phyloP scores from a whole-genome alignment of 305 asterid genomes.

The Solanum hybrid region DNA sequence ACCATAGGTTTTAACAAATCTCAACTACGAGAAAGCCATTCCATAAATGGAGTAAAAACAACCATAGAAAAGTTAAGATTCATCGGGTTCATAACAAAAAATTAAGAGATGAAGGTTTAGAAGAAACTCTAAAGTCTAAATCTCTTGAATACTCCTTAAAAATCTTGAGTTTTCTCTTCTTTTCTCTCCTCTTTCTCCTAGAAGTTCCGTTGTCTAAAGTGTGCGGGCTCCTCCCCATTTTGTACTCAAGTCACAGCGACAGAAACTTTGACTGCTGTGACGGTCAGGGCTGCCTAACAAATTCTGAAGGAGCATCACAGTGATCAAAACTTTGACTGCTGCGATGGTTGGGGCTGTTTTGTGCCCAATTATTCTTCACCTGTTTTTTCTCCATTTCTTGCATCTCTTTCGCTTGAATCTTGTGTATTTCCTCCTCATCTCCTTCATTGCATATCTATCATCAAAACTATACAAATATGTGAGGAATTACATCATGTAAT shows the following conservation, averaged over 20 bases:
- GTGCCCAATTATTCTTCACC: background rate
- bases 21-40: background rate
- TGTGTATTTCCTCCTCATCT: background rate
- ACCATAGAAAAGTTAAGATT: background rate
- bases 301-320: background rate
- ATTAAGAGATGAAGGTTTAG: background rate
- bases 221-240: background rate
- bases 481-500: background rate
- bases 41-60: background rate
- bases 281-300: background rate
- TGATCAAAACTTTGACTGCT: background rate
- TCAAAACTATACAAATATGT: background rate
- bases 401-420: background rate
- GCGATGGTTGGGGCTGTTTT: background rate
- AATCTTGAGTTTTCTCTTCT: background rate
- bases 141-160: background rate
- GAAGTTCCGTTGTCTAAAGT: background rate
- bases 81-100: background rate
- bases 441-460: background rate
- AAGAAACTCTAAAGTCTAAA: background rate
- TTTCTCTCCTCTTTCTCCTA: background rate
- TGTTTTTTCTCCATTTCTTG: background rate
- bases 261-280: background rate
- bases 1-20: background rate
- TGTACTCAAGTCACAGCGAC: background rate